phyloP scores from a whole-genome alignment of 805 yeast species.

The Jamesozyma jinghongensis region DNA sequence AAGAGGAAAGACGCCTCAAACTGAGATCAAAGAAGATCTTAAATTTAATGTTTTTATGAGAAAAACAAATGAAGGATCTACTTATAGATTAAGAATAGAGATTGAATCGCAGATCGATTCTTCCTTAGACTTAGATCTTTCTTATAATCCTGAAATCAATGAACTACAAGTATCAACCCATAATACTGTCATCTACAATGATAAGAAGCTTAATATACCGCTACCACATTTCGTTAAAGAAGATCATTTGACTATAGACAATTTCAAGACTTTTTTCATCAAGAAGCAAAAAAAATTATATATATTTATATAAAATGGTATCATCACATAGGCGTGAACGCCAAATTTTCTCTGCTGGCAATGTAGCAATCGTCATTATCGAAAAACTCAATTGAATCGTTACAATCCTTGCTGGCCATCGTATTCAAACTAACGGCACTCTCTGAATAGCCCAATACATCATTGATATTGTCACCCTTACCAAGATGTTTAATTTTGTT shows the following conservation, averaged over 20 bases:
- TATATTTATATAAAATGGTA: slow-evolving; percentile 23
- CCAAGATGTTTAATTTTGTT: slow-evolving; percentile 63
- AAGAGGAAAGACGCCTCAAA: background rate
- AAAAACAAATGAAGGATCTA: slow-evolving; percentile 21
- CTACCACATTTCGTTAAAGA: slow-evolving; percentile 28
- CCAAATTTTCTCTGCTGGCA: slow-evolving; percentile 81
- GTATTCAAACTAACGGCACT: background rate
- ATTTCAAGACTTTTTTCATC: slow-evolving; percentile 26
- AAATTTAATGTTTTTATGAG: slow-evolving; percentile 26
- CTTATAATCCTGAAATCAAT: slow-evolving; percentile 23
- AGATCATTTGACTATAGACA: slow-evolving; percentile 7
- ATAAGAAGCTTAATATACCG: slow-evolving; percentile 30
- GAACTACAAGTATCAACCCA: slow-evolving; percentile 28
- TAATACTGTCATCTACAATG: slow-evolving; percentile 18
- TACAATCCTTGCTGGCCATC: too few species aligned
- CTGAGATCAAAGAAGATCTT: slow-evolving; percentile 10
- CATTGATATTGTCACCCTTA: slow-evolving; percentile 66
- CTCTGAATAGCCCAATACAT: slow-evolving; percentile 54
- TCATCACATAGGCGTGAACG: slow-evolving; percentile 45
- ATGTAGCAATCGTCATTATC: slow-evolving; percentile 19
- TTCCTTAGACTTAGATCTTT: slow-evolving; percentile 30
- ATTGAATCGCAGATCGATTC: slow-evolving; percentile 28
- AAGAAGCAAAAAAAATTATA: slow-evolving; percentile 22
- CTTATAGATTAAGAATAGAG: slow-evolving; percentile 32
- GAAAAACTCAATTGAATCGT: too few species aligned